Evolutionary conservation across 1,139 yeast species (phyloP), one percentile per base, ranked within the genome.

Genomic region (Pichia sp.): DNA sequence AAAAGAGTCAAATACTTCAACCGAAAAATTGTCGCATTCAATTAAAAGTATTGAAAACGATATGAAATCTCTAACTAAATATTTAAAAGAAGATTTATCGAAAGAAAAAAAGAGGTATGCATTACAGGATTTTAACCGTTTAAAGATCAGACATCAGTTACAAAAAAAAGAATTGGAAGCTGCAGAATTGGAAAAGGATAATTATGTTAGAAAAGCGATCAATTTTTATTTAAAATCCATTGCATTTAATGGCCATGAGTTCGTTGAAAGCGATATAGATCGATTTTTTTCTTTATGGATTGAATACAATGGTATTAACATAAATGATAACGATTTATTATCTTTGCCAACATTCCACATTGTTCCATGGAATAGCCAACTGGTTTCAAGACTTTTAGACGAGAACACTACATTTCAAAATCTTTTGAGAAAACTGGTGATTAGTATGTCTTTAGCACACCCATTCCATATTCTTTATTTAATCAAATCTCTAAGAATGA

Each of bases 241-340:
- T 29, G 62, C 70, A 2, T 63, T 68, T 25, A 59, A 73, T 37
- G 75, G 71, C 34, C 68, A 66, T 12, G 71, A 68, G 49, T 41
- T 30, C 4, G 74, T 73, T 41, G 77, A 73, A 44, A 82, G 79
- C 48, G 82, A 78, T 47, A 67, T 84, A 42, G 95, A 87, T 54
- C 74, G 86, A 45, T 82, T 90, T 51, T 82, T 90, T 59, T 84
- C 94, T 0, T 62, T 90, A n/a, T 90, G 97, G 96, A 69, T 92
- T 36, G 86, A 83, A 48, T 65, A 70, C 20, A 61, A 74, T 4
- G 53, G 60, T 2, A 50, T 52, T 6, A 12, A 34, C 5, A 34
- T 60, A 4, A 49, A 56, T 28, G 47, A 39, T 20, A 25, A 31
- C 0, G 46, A 51, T 4, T 37, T 59, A 16, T 16, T 39, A 3